Evolutionary conservation across 805 yeast genomes (phyloP).

Genomic region (Yamadazyma nakazawae): DNA sequence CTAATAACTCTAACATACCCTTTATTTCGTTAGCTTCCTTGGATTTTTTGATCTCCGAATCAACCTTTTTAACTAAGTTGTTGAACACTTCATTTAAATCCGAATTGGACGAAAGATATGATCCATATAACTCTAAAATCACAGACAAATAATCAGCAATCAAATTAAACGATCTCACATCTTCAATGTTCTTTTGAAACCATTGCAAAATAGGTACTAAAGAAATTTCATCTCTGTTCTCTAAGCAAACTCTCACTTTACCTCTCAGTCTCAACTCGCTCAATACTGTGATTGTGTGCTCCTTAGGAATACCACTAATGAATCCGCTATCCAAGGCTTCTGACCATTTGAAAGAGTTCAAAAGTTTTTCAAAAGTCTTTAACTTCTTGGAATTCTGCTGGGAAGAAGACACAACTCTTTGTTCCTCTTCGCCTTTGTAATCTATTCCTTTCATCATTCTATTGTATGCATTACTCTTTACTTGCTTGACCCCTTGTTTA

Average conservation of each 20-base stretch:
- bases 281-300: conserved; percentile 75
- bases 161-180: conserved; percentile 63
- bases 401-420: conserved; percentile 56
- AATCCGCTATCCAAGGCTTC: conserved; percentile 91
- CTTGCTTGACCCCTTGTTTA: conserved; percentile 46
- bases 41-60: conserved; percentile 69
- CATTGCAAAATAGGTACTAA: conserved; percentile 85
- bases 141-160: conserved; percentile 68
- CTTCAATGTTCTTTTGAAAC: conserved; percentile 75
- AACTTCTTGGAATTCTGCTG: conserved; percentile 51
- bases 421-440: conserved; percentile 86
- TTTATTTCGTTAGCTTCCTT: conserved; percentile 84
- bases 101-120: conserved; percentile 68
- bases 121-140: conserved; percentile 71
- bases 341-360: conserved; percentile 86
- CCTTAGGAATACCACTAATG: conserved; percentile 72
- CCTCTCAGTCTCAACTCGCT: conserved; percentile 87
- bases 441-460: conserved; percentile 90
- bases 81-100: conserved; percentile 70
- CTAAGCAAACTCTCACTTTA: conserved; percentile 75
- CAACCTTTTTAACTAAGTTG: conserved; percentile 58
- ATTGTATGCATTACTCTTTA: conserved; percentile 61
- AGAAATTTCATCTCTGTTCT: conserved; percentile 80
- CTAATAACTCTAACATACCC: conserved; percentile 89
- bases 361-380: conserved; percentile 76